phyloP scores from a whole-genome alignment of 345 rosid genomes.

The Hypericum androsaemum region DNA sequence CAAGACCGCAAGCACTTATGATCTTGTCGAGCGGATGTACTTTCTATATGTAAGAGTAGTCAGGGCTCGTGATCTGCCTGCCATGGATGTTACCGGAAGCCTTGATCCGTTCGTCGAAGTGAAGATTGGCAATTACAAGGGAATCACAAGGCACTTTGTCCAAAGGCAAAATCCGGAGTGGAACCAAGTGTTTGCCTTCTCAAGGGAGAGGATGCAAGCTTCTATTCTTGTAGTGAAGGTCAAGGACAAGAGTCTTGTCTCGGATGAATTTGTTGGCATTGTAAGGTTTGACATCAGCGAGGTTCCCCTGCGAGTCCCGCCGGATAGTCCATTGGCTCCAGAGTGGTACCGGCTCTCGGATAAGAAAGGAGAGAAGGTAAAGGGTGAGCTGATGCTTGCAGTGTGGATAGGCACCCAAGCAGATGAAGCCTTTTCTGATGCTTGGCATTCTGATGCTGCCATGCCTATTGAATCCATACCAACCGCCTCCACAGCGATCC shows the following conservation, averaged over 20 bases:
- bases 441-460: conserved; percentile 31
- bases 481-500: conserved; percentile 16
- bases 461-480: conserved; percentile 14
- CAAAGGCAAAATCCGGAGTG: conserved; percentile 25
- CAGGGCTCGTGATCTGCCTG: conserved; percentile 28
- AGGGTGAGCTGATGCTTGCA: conserved; percentile 30
- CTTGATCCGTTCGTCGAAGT: conserved; percentile 27
- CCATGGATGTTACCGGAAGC: conserved; percentile 27
- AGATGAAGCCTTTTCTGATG: conserved; percentile 26
- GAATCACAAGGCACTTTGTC: conserved; percentile 25
- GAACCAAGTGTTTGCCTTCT: conserved; percentile 31
- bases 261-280: conserved; percentile 22
- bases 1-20: conserved; percentile 29
- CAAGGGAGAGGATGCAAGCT: conserved; percentile 29
- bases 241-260: conserved; percentile 22
- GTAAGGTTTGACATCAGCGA: conserved; percentile 20
- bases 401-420: conserved; percentile 34
- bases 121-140: conserved; percentile 24
- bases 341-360: conserved; percentile 27
- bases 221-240: conserved; percentile 21
- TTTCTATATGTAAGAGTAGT: conserved; percentile 25
- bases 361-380: conserved; percentile 22
- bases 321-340: conserved; percentile 30
- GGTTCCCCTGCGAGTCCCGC: conserved; percentile 26
- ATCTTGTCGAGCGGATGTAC: conserved; percentile 28